Base-by-base conservation (phyloP, 371 early-diverging fungal species). In the Thermomucor indicae-seudaticae region DNA sequence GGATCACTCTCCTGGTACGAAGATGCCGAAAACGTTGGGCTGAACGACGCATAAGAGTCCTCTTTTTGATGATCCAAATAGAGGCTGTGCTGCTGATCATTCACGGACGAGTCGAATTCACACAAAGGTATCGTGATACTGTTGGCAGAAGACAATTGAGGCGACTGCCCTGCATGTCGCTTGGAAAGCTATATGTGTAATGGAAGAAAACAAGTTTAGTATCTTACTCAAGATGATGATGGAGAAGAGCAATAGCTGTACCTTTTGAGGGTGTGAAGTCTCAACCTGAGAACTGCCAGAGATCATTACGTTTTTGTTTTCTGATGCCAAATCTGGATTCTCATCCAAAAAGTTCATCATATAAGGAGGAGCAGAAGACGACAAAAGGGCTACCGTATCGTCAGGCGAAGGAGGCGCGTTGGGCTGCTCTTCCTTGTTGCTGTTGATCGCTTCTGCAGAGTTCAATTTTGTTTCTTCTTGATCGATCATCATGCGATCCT, bases 381-480 rank as follows among this genome's bases (percentile, higher is more conserved):
- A 64, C 14, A 56, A 39, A 22, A 56, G 24, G 7, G 42, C 46
- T 22, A 50, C 52, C 2, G 67, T 62, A 23, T 54, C 60, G 19
- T 59, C 67, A 6, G 67, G 45, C 14, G 47, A 47, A 19, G 65
- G 65, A 34, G 64, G 63, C 32, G 60, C 49, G 47, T 47, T 40
- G 45, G 53, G 35, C 32, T 48, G 48, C 27, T 48, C 37, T n/a
- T n/a, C n/a, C n/a, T n/a, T n/a, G n/a, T n/a, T n/a, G n/a, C n/a
- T n/a, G n/a, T n/a, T n/a, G n/a, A n/a, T n/a, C n/a, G n/a, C n/a
- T n/a, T n/a, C n/a, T n/a, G n/a, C n/a, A n/a, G n/a, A n/a, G n/a
- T n/a, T n/a, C n/a, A n/a, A n/a, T n/a, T n/a, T n/a, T n/a, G n/a
- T n/a, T n/a, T n/a, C n/a, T n/a, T n/a, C n/a, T n/a, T n/a, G n/a